These are phyloP conservation scores for Pseudogymnoascus sp. DNA, from an alignment of 2,329 filamentous ascomycete genomes.

Conservation along the genomic window DNA sequence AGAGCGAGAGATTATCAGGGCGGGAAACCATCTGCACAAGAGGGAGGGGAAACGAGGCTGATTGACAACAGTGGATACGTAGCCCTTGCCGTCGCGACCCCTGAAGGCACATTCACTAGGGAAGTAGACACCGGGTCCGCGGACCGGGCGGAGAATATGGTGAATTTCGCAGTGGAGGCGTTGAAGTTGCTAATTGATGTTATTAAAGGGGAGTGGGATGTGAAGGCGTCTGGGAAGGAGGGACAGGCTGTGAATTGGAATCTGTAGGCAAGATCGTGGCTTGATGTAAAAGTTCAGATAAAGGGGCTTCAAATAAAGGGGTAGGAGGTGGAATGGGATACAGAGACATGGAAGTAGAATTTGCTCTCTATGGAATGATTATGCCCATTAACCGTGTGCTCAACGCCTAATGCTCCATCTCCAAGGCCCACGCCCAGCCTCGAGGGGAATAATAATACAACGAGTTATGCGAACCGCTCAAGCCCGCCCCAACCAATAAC, in stretches of 20 bases:
- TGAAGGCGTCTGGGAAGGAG: neutral
- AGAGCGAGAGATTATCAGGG: neutral
- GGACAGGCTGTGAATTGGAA: neutral
- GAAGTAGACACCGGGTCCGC: conserved; percentile 47
- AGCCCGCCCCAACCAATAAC: neutral
- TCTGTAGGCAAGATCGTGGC: neutral
- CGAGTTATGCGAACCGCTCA: neutral
- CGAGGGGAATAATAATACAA: neutral
- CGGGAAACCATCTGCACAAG: too few relatives aligned
- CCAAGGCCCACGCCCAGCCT: neutral
- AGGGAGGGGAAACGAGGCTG: neutral
- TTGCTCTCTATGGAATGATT: neutral
- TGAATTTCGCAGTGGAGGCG: conserved; percentile 49
- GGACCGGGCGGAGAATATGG: conserved; percentile 53
- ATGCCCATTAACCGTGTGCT: neutral
- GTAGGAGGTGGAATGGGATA: neutral
- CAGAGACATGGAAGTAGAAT: neutral
- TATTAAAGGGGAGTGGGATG: conserved; percentile 30
- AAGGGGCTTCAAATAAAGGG: neutral
- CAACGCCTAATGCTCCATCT: neutral
- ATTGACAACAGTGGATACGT: conserved; percentile 45
- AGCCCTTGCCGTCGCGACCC: conserved; percentile 49
- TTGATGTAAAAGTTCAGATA: neutral
- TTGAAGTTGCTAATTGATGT: conserved; percentile 48
- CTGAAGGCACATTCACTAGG: conserved; percentile 40